Evolutionary conservation across 345 rosid species (phyloP).

Genomic region (Boechera stricta): DNA sequence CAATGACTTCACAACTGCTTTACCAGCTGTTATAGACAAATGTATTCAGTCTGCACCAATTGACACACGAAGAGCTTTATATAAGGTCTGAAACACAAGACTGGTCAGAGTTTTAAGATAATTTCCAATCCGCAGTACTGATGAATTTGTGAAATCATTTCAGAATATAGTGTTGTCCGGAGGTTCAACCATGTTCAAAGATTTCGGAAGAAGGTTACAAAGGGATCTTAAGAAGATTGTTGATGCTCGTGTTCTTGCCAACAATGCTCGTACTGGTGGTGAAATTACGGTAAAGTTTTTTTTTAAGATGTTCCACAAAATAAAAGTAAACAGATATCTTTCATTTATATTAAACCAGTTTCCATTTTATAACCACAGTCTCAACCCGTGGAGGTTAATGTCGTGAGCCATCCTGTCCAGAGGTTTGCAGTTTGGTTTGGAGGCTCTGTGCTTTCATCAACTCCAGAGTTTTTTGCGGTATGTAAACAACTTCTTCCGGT

Average conservation of each 20-base stretch:
- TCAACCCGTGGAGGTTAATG: conserved; percentile 94
- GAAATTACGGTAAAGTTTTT: conserved; percentile 64
- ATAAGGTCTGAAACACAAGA: conserved; percentile 63
- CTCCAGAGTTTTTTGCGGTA: conserved; percentile 95
- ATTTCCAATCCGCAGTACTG: conserved; percentile 5
- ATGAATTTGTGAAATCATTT: conserved; percentile 36
- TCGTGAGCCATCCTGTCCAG: conserved; percentile 94
- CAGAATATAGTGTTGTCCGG: conserved; percentile 98
- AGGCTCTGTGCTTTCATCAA: conserved; percentile 97
- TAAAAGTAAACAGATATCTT: neutral
- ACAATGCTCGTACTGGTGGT: conserved; percentile 80
- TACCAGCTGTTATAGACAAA: conserved; percentile 89
- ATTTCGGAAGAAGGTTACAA: conserved; percentile 94
- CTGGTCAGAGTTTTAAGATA: conserved; percentile 8
- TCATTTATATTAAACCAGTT: neutral
- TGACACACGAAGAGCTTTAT: conserved; percentile 96
- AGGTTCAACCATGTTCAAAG: conserved; percentile 99
- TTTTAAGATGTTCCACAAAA: neutral
- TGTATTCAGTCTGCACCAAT: conserved; percentile 98
- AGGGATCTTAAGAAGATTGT: conserved; percentile 96
- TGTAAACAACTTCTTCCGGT: neutral
- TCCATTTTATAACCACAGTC: conserved; percentile 53
- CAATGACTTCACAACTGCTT: conserved; percentile 72
- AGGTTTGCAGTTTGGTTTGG: conserved; percentile 99
- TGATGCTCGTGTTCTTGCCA: conserved; percentile 85